A percentile compares a stretch with the other conserved stretches of the same genome.
Conservation (phyloP, 495 filamentous ascomycete genomes). For the Penicillium maclennaniae region DNA sequence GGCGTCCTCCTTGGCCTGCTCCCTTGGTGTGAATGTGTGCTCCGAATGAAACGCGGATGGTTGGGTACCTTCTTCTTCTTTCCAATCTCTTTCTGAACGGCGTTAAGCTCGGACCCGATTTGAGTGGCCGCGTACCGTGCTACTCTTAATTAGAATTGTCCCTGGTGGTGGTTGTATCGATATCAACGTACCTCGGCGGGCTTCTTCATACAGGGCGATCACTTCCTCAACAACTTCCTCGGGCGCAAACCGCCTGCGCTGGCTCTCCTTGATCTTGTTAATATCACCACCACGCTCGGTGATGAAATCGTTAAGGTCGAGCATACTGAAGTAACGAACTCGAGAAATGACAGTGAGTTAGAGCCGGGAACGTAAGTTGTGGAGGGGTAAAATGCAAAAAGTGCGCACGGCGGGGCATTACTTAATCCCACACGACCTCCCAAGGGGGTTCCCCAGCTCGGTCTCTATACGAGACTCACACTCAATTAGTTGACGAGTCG, state of each 20-base stretch:
- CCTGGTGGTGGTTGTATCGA: not conserved
- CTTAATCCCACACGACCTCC: conserved; percentile 15
- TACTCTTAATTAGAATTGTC: conserved; percentile 25
- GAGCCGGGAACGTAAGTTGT: conserved; percentile 13
- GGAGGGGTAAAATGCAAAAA: conserved; percentile 30
- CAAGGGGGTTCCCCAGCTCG: not conserved
- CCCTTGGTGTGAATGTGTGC: conserved; percentile 1
- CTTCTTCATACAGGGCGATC: conserved; percentile 81
- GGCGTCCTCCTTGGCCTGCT: conserved; percentile 78
- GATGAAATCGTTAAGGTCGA: conserved; percentile 80
- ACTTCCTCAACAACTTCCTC: conserved; percentile 87
- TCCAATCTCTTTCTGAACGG: conserved; percentile 82
- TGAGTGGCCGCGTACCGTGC: conserved; percentile 77
- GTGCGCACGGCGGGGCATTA: conserved; percentile 16
- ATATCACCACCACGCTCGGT: conserved; percentile 84
- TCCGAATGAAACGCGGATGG: not conserved
- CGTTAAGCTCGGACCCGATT: conserved; percentile 79
- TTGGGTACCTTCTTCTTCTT: conserved; percentile 76
- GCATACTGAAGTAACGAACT: conserved; percentile 45
- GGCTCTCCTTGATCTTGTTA: conserved; percentile 82
- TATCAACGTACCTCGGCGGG: conserved; percentile 59
- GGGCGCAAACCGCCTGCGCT: conserved; percentile 72
- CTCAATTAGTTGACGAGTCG: not conserved
- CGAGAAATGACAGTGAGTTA: conserved; percentile 13
- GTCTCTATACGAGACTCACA: too few relatives aligned